Percentiles rank a stretch among this genome's conserved stretches.
Evolutionary conservation across 2,329 filamentous ascomycete genomes (phyloP).

Genomic region (Xylaria sp.): DNA sequence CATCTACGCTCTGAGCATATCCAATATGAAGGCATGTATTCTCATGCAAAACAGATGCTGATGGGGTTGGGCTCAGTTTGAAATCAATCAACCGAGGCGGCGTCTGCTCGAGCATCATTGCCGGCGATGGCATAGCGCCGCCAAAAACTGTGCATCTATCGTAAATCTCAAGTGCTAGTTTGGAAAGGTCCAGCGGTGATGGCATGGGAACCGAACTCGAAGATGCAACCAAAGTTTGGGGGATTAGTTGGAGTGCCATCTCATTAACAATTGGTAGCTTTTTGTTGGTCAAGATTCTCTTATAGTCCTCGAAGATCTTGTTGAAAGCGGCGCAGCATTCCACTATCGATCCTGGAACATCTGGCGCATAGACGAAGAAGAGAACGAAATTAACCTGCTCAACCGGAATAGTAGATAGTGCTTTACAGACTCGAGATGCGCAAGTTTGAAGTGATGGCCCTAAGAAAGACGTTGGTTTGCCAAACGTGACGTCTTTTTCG

Average conservation of each 20-base stretch:
- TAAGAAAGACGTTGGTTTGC: slow-evolving; percentile 55
- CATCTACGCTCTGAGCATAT: slow-evolving; percentile 79
- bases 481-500: slow-evolving; percentile 55
- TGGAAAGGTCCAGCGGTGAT: slow-evolving; percentile 66
- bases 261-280: slow-evolving; percentile 65
- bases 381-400: slow-evolving; percentile 74
- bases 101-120: slow-evolving; percentile 76
- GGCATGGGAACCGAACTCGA: slow-evolving; percentile 71
- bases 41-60: slow-evolving; percentile 78
- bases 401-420: slow-evolving; percentile 55
- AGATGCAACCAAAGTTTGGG: slow-evolving; percentile 73
- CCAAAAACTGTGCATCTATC: slow-evolving; percentile 73
- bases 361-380: slow-evolving; percentile 78
- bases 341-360: slow-evolving; percentile 68
- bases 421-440: slow-evolving; percentile 59
- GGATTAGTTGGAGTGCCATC: slow-evolving; percentile 80
- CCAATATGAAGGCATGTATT: slow-evolving; percentile 84
- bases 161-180: slow-evolving; percentile 78
- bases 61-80: slow-evolving; percentile 73
- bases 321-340: slow-evolving; percentile 80
- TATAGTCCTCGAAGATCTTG: slow-evolving; percentile 74
- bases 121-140: slow-evolving; percentile 70
- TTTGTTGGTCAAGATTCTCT: slow-evolving; percentile 59
- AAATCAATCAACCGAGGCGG: slow-evolving; percentile 80
- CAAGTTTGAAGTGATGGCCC: slow-evolving; percentile 60